Evolutionary conservation across 2,329 filamentous ascomycete genomes (phyloP).

Genomic region (Cytospora chrysosperma): DNA sequence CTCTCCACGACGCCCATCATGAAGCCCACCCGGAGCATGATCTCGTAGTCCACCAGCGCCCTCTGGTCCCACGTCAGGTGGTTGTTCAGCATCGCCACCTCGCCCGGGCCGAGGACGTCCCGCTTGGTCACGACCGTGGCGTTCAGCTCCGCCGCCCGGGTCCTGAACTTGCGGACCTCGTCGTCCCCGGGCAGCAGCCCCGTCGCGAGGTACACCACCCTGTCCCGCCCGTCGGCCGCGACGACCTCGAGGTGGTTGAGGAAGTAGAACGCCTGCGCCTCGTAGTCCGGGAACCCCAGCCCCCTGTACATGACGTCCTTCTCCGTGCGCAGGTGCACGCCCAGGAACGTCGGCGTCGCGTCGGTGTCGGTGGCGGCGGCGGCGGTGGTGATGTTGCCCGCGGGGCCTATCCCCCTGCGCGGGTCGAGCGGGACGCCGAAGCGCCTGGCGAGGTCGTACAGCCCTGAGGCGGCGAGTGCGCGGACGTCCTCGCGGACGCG

Average conservation of each 20-base stretch:
- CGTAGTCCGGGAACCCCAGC: slow-evolving; percentile 33
- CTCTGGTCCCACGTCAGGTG: slow-evolving; percentile 48
- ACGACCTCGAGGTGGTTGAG: slow-evolving; percentile 30
- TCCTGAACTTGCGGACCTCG: slow-evolving; percentile 37
- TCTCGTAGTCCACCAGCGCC: slow-evolving; percentile 50
- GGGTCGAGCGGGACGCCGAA: slow-evolving; percentile 31
- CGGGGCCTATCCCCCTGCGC: slow-evolving; percentile 27
- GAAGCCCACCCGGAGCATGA: slow-evolving; percentile 43
- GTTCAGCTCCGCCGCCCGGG: slow-evolving; percentile 36
- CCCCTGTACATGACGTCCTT: slow-evolving; percentile 27
- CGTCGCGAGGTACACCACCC: slow-evolving; percentile 44
- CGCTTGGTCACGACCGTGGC: slow-evolving; percentile 43
- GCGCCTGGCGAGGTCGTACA: slow-evolving; percentile 35
- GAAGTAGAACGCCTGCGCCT: slow-evolving; percentile 34
- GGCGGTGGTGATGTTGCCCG: too few species aligned
- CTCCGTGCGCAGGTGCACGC: slow-evolving; percentile 39
- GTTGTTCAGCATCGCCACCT: slow-evolving; percentile 34
- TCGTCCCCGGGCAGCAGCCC: slow-evolving; percentile 35
- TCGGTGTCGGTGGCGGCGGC: slow-evolving; percentile 14
- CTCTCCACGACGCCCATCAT: slow-evolving; percentile 46
- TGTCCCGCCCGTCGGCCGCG: slow-evolving; percentile 27
- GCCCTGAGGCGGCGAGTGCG: slow-evolving; percentile 35
- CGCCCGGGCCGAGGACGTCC: slow-evolving; percentile 40
- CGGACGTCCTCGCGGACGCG: slow-evolving; percentile 37
- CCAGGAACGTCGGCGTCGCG: slow-evolving; percentile 32